A percentile compares a stretch with the other conserved stretches of the same genome.
phyloP scores from a whole-genome alignment of 257 asterid species.

The Pogostemon cablin region DNA sequence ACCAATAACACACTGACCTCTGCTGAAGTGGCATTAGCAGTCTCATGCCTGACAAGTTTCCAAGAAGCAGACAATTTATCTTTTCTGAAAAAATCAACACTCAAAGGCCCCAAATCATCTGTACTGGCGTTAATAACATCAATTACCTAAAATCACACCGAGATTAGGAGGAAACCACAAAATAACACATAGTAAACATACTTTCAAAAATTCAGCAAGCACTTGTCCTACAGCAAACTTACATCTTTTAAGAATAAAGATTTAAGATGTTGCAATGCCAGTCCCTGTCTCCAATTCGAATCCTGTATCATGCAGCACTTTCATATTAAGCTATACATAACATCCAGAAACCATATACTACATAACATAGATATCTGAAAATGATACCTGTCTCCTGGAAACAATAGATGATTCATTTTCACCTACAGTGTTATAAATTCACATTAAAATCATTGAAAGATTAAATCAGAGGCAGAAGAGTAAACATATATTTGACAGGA shows the following conservation, averaged over 20 bases:
- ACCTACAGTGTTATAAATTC: slow-evolving; percentile 50
- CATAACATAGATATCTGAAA: slow-evolving; percentile 21
- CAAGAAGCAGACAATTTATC: slow-evolving; percentile 76
- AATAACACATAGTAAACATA: slow-evolving; percentile 7
- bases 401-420: slow-evolving; percentile 35
- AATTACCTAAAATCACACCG: slow-evolving; percentile 56
- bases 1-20: slow-evolving; percentile 51
- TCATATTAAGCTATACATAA: slow-evolving; percentile 28
- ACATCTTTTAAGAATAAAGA: slow-evolving; percentile 69
- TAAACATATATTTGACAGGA: slow-evolving; percentile 1
- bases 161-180: slow-evolving; percentile 29
- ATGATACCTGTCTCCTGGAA: slow-evolving; percentile 57
- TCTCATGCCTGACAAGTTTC: slow-evolving; percentile 56
- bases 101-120: slow-evolving; percentile 74
- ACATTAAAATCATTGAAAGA: slow-evolving; percentile 12
- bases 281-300: slow-evolving; percentile 72
- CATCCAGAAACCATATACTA: slow-evolving; percentile 24
- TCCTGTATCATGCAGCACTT: slow-evolving; percentile 44
- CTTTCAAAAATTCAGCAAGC: slow-evolving; percentile 5
- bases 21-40: slow-evolving; percentile 38
- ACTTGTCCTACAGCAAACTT: slow-evolving; percentile 30
- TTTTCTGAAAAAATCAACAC: slow-evolving; percentile 65
- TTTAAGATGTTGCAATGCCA: slow-evolving; percentile 64
- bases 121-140: slow-evolving; percentile 70
- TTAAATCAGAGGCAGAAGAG: slow-evolving; percentile 7